Base-by-base conservation (phyloP, 441 rosid species). In the Melastoma candidum region DNA sequence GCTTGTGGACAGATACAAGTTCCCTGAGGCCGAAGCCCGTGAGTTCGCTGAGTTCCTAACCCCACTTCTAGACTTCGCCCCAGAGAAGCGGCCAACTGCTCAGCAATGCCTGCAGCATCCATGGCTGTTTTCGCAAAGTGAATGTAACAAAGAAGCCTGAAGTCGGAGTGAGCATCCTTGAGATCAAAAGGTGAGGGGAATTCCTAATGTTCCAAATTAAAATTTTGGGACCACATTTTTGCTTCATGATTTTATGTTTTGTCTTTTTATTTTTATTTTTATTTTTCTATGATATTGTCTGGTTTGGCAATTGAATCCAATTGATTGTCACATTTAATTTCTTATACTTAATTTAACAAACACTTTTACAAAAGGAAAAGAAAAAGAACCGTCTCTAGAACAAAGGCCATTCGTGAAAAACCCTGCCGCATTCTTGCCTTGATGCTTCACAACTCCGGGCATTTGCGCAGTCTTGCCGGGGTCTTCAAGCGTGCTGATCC, bases 81-180 rank as follows among this genome's bases (percentile, higher is more conserved):
- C 98, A 2, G 97, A 92, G 82, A 88, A 84, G 76, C 82, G 97
- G 62, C 97, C 97, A 22, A 79, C 82, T 44, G 95, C 98, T 25
- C 80, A 78, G 68, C 90, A 84, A 59, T 85, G 94, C 72, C 82
- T 92, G 64, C 82, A 88, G 66, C 95, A 88, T 64, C 94, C 92
- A 4, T 92, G 98, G 98, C 80, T 92, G 54, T 69, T 71, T 59
- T 63, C 61, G 66, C 67, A 27, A 29, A 65, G 67, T 26, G 73
- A 70, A 26, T 56, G 65, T 26, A 59, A 48, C 2, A 41, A 71
- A 56, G 49, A 76, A 60, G 48, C 48, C 76, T 66, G 73, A 64
- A n/a, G 79, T 65, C 51, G 81, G 78, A 26, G 69, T 81, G 84
- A 68, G 77, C 72, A 83, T 71, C 52, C 74, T 90, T 58, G 66